A percentile compares a stretch with the other conserved stretches of the same genome.
Conservation (phyloP, 1,284 basidiomycete species). For the Marasmius tenuissimus region DNA sequence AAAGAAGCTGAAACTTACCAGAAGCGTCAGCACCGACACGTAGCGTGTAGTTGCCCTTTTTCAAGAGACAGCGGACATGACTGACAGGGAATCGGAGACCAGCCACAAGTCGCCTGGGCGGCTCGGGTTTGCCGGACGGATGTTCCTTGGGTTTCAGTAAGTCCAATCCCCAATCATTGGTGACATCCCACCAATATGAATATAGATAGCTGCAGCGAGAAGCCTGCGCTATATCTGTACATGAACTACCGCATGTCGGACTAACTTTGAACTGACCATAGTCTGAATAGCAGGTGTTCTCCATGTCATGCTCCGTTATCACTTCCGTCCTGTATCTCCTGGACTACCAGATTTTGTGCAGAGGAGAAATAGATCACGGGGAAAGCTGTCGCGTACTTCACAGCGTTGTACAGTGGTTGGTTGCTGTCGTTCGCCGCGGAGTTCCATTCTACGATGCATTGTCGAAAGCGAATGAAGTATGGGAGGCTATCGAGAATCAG, state of each 20-base stretch:
- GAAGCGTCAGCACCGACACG: slow-evolving; percentile 80
- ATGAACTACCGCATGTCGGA: slow-evolving; percentile 1
- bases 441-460: slow-evolving; percentile 88
- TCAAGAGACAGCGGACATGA: slow-evolving; percentile 87
- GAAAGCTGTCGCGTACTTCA: slow-evolving; percentile 97
- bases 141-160: slow-evolving; percentile 52
- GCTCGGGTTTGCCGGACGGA: slow-evolving; percentile 21
- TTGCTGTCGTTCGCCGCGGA: slow-evolving; percentile 64
- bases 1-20: slow-evolving; percentile 42
- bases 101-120: slow-evolving; percentile 38
- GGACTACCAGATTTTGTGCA: slow-evolving; percentile 71
- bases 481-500: slow-evolving; percentile 63
- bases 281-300: slow-evolving; percentile 75
- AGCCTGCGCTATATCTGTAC: slow-evolving; percentile 54
- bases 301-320: slow-evolving; percentile 66
- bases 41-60: slow-evolving; percentile 84
- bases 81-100: slow-evolving; percentile 88
- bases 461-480: slow-evolving; percentile 88
- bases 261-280: slow-evolving; percentile 63
- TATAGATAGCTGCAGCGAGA: slow-evolving; percentile 82
- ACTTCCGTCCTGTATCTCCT: slow-evolving; percentile 54
- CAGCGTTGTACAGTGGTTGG: slow-evolving; percentile 87
- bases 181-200: slow-evolving; percentile 99
- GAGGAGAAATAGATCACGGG: slow-evolving; percentile 97
- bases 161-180: slow-evolving; percentile 95